Evolutionary conservation across 371 early-diverging fungal species (phyloP), one percentile per base, ranked within the genome.

Genomic region (Mucor racemosus): DNA sequence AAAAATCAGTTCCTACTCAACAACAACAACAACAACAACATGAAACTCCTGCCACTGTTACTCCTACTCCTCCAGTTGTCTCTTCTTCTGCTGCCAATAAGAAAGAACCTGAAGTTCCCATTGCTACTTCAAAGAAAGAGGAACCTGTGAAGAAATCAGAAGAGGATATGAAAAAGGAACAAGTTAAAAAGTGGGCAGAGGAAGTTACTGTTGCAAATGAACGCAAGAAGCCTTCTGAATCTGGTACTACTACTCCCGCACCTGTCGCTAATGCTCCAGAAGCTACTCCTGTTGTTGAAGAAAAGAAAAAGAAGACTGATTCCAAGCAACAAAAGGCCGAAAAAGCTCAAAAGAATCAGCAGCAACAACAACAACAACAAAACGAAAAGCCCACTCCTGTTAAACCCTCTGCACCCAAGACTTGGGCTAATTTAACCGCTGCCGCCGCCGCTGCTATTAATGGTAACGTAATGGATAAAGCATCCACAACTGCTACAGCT

Each of bases 361-460:
- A 66, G 39, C 60, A 48, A 46, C 60, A 50, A 21, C 26, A 48
- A 34, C 50, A 58, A 21, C 59, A 64, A 33, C 58, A 42, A 41
- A 26, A 56, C 44, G 41, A 57, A 58, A 59, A 55, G 38, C n/a
- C 57, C 14, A 42, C 65, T 31, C 36, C 61, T 33, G 13, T 34
- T 58, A 73, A 72, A 44, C 61, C 71, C 26, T 26, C 56, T 46
- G 65, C 68, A n/a, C 71, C 77, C 21, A 81, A 79, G 71, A 84
- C 83, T 38, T 86, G 86, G 86, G 84, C 86, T 39, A 78, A 77
- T 17, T 40, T 64, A 14, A 36, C 35, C 31, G 38, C 62, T 26
- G 31, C 53, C 1, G 14, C 44, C 19, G 53, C 62, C 11, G 15
- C 56, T 33, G 56, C 64, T 57, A 15, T 14, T 13, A 31, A 26